A percentile compares a stretch with the other conserved stretches of the same genome.
These are phyloP conservation scores for Hymenoscyphus repandus DNA, from an alignment of 2,329 filamentous ascomycete species.

Conservation along the genomic window DNA sequence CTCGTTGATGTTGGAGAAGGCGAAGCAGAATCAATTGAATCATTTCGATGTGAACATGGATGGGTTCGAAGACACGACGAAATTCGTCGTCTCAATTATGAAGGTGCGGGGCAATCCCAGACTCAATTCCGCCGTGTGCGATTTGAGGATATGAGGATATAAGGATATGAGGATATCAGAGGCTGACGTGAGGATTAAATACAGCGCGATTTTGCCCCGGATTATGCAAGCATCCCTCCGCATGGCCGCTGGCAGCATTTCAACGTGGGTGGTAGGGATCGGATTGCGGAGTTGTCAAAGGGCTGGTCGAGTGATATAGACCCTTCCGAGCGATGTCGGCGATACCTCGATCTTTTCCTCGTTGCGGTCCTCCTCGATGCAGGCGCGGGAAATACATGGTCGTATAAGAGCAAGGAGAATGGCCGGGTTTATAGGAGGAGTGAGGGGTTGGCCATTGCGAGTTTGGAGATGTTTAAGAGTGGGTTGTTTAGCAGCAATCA, in stretches of 20 bases:
- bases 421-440: slow-evolving; percentile 77
- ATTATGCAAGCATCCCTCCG: slow-evolving; percentile 71
- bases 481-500: slow-evolving; percentile 83
- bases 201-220: slow-evolving; percentile 64
- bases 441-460: slow-evolving; percentile 76
- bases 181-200: slow-evolving; percentile 6
- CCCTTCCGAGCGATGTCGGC: slow-evolving; percentile 66
- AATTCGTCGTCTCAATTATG: slow-evolving; percentile 68
- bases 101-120: slow-evolving; percentile 44
- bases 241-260: slow-evolving; percentile 85
- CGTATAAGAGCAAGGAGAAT: slow-evolving; percentile 87
- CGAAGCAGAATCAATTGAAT: slow-evolving; percentile 60
- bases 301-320: slow-evolving; percentile 67
- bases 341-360: slow-evolving; percentile 73
- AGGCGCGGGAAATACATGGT: slow-evolving; percentile 85
- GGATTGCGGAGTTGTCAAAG: slow-evolving; percentile 64
- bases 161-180: neutral
- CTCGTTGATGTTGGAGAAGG: slow-evolving; percentile 56
- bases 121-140: neutral
- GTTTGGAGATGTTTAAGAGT: slow-evolving; percentile 86
- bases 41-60: slow-evolving; percentile 67
- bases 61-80: slow-evolving; percentile 63
- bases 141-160: too few species aligned
- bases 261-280: slow-evolving; percentile 70
- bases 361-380: slow-evolving; percentile 80